A percentile compares a stretch with the other conserved stretches of the same genome.
These are phyloP conservation scores for Calonectria hawksworthii DNA, from an alignment of 2,329 filamentous ascomycete genomes.

Conservation along the genomic window DNA sequence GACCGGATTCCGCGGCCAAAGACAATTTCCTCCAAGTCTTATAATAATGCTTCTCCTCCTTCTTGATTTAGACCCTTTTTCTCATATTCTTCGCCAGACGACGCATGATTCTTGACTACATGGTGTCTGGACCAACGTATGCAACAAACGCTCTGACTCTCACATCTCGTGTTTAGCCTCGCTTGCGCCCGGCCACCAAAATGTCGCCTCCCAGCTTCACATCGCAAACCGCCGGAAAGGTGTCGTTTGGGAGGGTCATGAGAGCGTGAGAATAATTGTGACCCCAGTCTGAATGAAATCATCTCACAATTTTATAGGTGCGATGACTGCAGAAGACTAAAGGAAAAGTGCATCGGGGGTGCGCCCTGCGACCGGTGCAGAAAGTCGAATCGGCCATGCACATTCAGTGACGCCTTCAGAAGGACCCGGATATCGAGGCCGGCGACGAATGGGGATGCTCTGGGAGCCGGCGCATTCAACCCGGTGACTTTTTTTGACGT, in stretches of 20 bases:
- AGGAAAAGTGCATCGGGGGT: constrained; percentile 70
- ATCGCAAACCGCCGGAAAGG: background rate
- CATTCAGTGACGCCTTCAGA: constrained; percentile 11
- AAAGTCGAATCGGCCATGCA: constrained; percentile 53
- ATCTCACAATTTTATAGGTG: constrained; percentile 53
- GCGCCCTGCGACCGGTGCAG: constrained; percentile 67
- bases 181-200: background rate
- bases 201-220: background rate
- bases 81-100: background rate
- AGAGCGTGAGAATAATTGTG: background rate
- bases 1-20: background rate
- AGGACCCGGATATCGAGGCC: background rate
- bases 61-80: background rate
- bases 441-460: background rate
- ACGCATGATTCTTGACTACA: background rate
- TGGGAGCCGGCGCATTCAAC: background rate
- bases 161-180: background rate
- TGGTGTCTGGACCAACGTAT: background rate
- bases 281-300: background rate
- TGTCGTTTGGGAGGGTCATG: background rate
- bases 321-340: constrained; percentile 66
- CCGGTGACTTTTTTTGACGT: constrained; percentile 11
- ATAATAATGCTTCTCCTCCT: background rate
- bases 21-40: background rate
- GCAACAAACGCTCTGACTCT: background rate